These are phyloP conservation scores for Cnidoscolus chayamansa DNA, from an alignment of 441 rosid species.

Conservation along the genomic window DNA sequence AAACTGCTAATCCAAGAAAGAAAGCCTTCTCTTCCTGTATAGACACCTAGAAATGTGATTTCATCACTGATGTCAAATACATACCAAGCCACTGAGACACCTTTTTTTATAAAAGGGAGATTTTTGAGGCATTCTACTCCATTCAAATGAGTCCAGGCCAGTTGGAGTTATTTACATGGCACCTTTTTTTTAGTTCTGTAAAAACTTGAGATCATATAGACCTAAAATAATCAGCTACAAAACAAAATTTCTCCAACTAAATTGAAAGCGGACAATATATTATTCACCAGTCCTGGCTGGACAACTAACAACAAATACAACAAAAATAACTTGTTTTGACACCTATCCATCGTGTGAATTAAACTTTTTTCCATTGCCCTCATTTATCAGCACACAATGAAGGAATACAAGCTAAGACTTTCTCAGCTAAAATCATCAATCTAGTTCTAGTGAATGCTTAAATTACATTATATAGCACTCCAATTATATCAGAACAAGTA, in stretches of 20 bases:
- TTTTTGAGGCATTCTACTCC: neutral
- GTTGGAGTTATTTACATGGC: neutral
- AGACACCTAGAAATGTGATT: neutral
- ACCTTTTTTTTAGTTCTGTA: neutral
- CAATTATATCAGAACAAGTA: constrained; percentile 5
- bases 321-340: neutral
- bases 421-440: neutral
- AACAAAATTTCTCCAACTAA: neutral
- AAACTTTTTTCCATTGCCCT: neutral
- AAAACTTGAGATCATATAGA: neutral
- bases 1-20: neutral
- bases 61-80: neutral
- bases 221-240: neutral
- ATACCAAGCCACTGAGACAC: neutral
- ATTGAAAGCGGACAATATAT: neutral
- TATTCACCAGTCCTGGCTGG: neutral
- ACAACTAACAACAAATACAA: neutral
- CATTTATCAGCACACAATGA: neutral
- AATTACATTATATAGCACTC: constrained; percentile 1
- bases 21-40: neutral
- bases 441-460: neutral
- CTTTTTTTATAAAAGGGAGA: neutral
- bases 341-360: neutral
- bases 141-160: neutral
- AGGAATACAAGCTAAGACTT: constrained; percentile 1